A percentile compares a stretch with the other conserved stretches of the same genome.
Conservation (phyloP, 805 yeast species). For the Wickerhamomyces mucosus region DNA sequence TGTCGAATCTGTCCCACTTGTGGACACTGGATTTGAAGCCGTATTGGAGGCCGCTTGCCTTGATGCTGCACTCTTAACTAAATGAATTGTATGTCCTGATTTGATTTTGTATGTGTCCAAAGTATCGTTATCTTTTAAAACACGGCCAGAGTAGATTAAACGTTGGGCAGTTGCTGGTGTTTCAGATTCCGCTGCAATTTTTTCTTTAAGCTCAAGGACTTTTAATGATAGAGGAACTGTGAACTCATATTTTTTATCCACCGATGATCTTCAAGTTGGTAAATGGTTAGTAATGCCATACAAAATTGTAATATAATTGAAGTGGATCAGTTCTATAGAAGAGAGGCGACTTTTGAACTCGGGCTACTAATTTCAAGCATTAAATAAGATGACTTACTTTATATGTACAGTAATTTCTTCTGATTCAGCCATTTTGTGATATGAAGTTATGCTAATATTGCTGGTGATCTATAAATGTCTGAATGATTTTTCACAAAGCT, state of each 20-base stretch:
- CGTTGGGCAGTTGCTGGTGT: constrained; percentile 77
- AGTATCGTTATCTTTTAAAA: constrained; percentile 75
- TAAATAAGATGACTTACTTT: constrained; percentile 9
- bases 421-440: constrained; percentile 9
- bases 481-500: too few species aligned
- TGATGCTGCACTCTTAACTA: constrained; percentile 72
- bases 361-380: too few species aligned
- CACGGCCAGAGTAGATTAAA: constrained; percentile 88
- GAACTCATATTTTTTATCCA: constrained; percentile 73
- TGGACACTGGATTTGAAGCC: constrained; percentile 35
- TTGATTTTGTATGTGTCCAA: constrained; percentile 72
- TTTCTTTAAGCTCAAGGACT: constrained; percentile 59
- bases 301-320: background rate
- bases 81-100: constrained; percentile 78
- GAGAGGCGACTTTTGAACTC: too few species aligned
- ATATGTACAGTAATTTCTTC: constrained; percentile 14
- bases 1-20: constrained; percentile 16
- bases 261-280: constrained; percentile 29
- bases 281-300: background rate
- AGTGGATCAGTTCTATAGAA: background rate
- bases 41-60: constrained; percentile 22
- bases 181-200: constrained; percentile 49
- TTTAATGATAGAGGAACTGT: constrained; percentile 43
- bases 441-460: too few species aligned
- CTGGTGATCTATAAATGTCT: too few species aligned